A percentile compares a stretch with the other conserved stretches of the same genome.
phyloP scores from a whole-genome alignment of 495 filamentous ascomycete genomes.

The Neurospora tetrasperma region DNA sequence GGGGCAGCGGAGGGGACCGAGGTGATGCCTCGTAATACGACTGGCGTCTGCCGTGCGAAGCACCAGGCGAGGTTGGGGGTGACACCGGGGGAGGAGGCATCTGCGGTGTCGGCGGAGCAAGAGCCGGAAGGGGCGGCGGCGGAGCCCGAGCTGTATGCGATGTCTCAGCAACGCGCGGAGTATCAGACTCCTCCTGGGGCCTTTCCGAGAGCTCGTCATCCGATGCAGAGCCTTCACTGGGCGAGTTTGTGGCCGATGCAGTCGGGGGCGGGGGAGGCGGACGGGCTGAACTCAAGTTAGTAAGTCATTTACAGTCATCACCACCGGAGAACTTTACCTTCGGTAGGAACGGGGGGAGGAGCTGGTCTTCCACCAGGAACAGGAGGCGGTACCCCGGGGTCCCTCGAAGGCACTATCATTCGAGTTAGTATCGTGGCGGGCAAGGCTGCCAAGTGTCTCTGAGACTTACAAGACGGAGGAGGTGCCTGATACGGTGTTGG shows the following conservation, averaged over 20 bases:
- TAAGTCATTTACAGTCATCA: slow-evolving; percentile 10
- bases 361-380: slow-evolving; percentile 52
- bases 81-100: slow-evolving; percentile 31
- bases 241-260: slow-evolving; percentile 44
- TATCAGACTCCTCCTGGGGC: slow-evolving; percentile 29
- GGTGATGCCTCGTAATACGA: slow-evolving; percentile 41
- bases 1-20: slow-evolving; percentile 27
- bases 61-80: slow-evolving; percentile 44
- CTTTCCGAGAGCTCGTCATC: slow-evolving; percentile 85
- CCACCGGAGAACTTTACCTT: slow-evolving; percentile 43
- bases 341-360: slow-evolving; percentile 58
- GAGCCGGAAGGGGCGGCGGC: slow-evolving; percentile 26
- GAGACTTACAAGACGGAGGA: slow-evolving; percentile 38
- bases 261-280: slow-evolving; percentile 42
- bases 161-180: slow-evolving; percentile 27
- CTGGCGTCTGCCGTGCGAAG: slow-evolving; percentile 38
- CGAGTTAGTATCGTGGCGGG: slow-evolving; percentile 20
- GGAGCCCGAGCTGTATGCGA: slow-evolving; percentile 27
- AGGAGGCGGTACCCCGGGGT: slow-evolving; percentile 40
- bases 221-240: slow-evolving; percentile 74
- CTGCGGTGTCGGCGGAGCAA: slow-evolving; percentile 11
- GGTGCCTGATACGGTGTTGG: slow-evolving; percentile 28
- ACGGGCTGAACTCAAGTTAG: slow-evolving; percentile 44
- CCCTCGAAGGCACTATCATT: slow-evolving; percentile 28
- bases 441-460: slow-evolving; percentile 7